Conservation (phyloP, 139 green algal species). For the Eudorina sp. region DNA sequence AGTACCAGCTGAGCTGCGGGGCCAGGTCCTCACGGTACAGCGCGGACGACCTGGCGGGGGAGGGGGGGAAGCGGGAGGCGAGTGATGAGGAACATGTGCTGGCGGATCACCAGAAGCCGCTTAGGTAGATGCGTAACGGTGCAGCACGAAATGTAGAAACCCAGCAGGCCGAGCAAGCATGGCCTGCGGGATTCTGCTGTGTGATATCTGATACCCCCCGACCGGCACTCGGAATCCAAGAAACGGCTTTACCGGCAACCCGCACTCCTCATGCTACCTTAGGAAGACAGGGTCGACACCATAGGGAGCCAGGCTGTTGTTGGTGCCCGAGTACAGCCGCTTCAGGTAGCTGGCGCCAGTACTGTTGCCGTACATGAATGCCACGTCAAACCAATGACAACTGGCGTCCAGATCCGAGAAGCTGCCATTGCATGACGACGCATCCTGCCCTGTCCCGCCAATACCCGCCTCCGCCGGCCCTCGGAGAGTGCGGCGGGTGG, state of each 20-base stretch:
- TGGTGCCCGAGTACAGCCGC: constrained; percentile 44
- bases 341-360: neutral
- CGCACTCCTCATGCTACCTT: no score
- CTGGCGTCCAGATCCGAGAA: constrained; percentile 45
- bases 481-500: constrained; percentile 40
- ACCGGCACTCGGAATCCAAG: no score
- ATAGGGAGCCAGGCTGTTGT: constrained; percentile 47
- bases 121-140: no score
- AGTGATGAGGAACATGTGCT: no score
- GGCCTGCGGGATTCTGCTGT: no score
- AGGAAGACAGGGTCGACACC: constrained; percentile 63
- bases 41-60: constrained; percentile 21
- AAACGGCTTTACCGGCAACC: no score
- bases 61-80: no score
- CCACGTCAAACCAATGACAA: constrained; percentile 51
- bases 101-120: no score
- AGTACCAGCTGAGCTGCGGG: constrained; percentile 44
- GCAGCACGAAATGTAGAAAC: no score
- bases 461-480: neutral
- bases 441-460: no score
- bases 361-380: neutral
- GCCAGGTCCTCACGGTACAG: constrained; percentile 54
- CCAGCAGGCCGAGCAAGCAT: no score
- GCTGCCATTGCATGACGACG: constrained; percentile 10
- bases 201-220: no score